A percentile compares a stretch with the other conserved stretches of the same genome.
These are phyloP conservation scores for Hibiscus tridactylites DNA, from an alignment of 345 rosid species.

Conservation along the genomic window DNA sequence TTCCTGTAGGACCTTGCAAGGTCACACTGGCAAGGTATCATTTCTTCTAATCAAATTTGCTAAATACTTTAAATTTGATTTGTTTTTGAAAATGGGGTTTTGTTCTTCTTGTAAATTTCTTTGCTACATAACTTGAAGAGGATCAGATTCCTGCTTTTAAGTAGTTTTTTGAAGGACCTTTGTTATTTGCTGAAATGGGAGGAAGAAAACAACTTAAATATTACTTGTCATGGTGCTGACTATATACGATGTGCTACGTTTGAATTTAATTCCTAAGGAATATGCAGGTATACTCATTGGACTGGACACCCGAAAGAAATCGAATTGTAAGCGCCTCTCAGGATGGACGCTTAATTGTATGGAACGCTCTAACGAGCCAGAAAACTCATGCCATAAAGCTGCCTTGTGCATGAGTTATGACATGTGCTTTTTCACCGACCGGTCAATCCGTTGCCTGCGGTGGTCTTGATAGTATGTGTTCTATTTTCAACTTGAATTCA, in stretches of 20 bases:
- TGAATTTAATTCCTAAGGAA: conserved; percentile 5
- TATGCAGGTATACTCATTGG: conserved; percentile 77
- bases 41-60: background rate
- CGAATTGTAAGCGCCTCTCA: conserved; percentile 92
- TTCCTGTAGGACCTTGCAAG: conserved; percentile 91
- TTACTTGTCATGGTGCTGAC: background rate
- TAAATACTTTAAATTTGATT: background rate
- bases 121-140: background rate
- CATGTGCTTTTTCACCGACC: conserved; percentile 91
- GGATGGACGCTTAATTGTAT: conserved; percentile 84
- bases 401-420: conserved; percentile 98
- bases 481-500: conserved; percentile 84
- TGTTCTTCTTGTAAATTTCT: background rate
- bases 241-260: background rate
- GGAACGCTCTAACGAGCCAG: conserved; percentile 97
- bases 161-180: background rate
- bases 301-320: conserved; percentile 85
- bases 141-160: background rate
- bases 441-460: conserved; percentile 71
- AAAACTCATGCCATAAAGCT: conserved; percentile 92
- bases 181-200: background rate
- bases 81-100: background rate
- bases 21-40: conserved; percentile 86
- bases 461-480: conserved; percentile 89
- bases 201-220: background rate